Base-by-base conservation (phyloP, 768 basidiomycete species). In the Royoungia palumana region DNA sequence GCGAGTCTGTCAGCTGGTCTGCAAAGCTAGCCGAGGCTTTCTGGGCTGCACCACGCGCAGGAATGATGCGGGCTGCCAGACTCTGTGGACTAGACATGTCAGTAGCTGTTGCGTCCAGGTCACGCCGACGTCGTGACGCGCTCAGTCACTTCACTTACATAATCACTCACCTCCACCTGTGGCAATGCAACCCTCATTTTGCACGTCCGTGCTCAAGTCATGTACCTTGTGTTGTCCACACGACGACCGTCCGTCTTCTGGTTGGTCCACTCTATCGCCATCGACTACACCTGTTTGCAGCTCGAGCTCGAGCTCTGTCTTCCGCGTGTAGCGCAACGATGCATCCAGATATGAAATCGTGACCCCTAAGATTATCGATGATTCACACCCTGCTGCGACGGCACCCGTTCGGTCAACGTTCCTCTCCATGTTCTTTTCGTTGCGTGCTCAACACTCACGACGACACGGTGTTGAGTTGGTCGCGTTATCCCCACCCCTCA, bases 11-110 rank as follows among this genome's bases (percentile, higher is more conserved):
- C 30, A 66, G 62, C 36, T 74, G 72, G 10, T 56, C 63, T 38
- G 64, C 56, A 50, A 76, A 61, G 46, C 53, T 61, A 4, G 58
- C 64, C 2, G 56, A 46, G 38, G 74, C 73, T 19, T 55, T 61
- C 41, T 59, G 44, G 0, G 71, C 72, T 4, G 73, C 70, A 21
- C 60, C 63, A 8, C 73, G 72, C 25, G 55, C 45, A 7, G 70
- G 66, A 9, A 61, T 30, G 14, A 59, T 44, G 8, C 32, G 49
- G 10, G 49, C 60, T 1, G 49, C 53, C 30, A 58, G 35, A 9
- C 47, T 41, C 19, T 50, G 34, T 41, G 39, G 38, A 17, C 47
- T 53, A 16, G 55, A 22, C 62, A 64, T 63, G 53, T 41, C 27
- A 37, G 36, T 38, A 28, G 24, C 8, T 25, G 27, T 36, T 35